Evolutionary conservation across 2,329 filamentous ascomycete genomes (phyloP), one percentile per base, ranked within the genome.

Genomic region (Ophiosphaerella korrae): DNA sequence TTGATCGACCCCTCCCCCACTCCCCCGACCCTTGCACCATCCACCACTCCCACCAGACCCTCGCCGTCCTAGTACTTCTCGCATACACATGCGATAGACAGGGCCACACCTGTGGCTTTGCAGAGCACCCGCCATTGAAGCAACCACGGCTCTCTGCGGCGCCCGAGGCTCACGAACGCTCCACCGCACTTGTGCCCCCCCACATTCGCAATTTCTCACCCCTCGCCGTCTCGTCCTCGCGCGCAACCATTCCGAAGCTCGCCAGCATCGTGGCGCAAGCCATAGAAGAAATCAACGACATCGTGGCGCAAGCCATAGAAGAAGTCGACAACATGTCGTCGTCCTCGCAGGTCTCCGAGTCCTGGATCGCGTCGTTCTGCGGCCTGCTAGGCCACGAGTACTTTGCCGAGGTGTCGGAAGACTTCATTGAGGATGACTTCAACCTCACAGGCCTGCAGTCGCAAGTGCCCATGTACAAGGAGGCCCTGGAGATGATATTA

Each of bases 351-450:
- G 80, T 82, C 37, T 81, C 82, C 62, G 94, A 99, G 80, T 96
- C 92, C 48, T 99, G 94, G 94, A 97, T 99, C 79, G 89, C 91
- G 58, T 95, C 92, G 51, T 99, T 97, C 75, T 99, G 94, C 80
- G 92, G 90, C 34, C 82, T 97, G 39, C 84, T 97, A 53, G 94
- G 94, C 55, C 94, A 99, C 74, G 94, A 99, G 76, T 99, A 97
- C 79, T 99, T 99, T 75, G 94, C 94, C 57, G 94, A 99, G 79
- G 93, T 99, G 43, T 94, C 91, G 39, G 94, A 99, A 77, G 94
- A 99, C 70, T 99, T 99, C 68, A 97, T 99, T 71, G 94, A 99
- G 75, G 94, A 99, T 85, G 94, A 99, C 76, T 99, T 99, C 82
- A 99, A 99, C 76, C 82, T 99, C 60, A 99, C 94, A 1, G 94